Conservation (phyloP, 331 rosid genomes). For the Quercus tomentella region DNA sequence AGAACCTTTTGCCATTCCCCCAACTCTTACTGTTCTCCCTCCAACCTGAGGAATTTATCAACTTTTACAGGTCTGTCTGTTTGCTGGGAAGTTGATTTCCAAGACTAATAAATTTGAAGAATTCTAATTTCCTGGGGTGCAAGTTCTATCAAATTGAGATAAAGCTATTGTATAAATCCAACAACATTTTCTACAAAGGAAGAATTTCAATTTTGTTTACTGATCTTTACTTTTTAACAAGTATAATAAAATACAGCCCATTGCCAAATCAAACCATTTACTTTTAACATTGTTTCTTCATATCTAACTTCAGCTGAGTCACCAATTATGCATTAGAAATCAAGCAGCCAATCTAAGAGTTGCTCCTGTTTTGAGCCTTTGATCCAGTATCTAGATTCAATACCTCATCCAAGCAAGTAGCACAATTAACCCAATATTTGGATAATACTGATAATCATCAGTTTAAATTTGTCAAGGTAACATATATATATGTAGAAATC, state of each 20-base stretch:
- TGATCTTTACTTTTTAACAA: not conserved
- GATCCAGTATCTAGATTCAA: slow-evolving; percentile 9
- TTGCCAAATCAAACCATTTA: not conserved
- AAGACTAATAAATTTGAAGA: not conserved
- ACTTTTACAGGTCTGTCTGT: slow-evolving; percentile 1
- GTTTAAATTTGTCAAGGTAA: not conserved
- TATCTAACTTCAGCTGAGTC: not conserved
- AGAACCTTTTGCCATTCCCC: slow-evolving; percentile 99
- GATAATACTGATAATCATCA: not conserved
- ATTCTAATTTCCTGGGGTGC: not conserved
- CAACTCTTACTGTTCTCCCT: slow-evolving; percentile 59
- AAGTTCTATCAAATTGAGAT: not conserved
- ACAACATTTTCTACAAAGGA: not conserved
- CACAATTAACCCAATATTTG: not conserved
- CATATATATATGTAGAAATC: not conserved
- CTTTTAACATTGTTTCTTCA: not conserved
- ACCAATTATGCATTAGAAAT: not conserved
- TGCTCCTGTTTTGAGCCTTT: not conserved
- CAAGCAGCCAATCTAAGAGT: too few relatives aligned
- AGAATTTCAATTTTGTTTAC: not conserved
- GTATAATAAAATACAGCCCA: not conserved
- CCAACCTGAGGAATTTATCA: slow-evolving; percentile 60
- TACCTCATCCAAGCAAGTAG: not conserved
- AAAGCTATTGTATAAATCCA: not conserved
- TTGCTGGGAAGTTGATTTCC: not conserved